A percentile compares a stretch with the other conserved stretches of the same genome.
phyloP scores from a whole-genome alignment of 176 grass and related monocot species.

The Zoysia japonica region DNA sequence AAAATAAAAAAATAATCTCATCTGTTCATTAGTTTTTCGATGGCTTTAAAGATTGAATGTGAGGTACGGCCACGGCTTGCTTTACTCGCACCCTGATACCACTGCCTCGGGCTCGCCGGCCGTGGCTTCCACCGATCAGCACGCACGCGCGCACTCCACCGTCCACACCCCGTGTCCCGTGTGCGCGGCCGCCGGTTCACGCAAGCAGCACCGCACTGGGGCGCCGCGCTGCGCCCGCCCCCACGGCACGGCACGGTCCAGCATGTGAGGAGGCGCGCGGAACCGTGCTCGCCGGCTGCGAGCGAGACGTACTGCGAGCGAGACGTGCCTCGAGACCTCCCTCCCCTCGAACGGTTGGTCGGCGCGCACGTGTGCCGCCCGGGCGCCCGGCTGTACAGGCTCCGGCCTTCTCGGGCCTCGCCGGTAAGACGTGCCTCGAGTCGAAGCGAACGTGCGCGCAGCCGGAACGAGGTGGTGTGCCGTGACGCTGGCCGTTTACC shows the following conservation, averaged over 20 bases:
- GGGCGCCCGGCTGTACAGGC: too few species aligned
- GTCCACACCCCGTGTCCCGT: too few species aligned
- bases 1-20: too few species aligned
- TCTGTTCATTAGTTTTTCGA: too few species aligned
- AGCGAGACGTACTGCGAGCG: too few species aligned
- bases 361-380: too few species aligned
- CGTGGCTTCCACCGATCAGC: too few species aligned
- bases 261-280: not conserved
- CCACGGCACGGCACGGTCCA: not conserved
- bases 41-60: too few species aligned
- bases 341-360: not conserved
- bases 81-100: too few species aligned
- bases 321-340: not conserved
- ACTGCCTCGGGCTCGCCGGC: too few species aligned
- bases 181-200: not conserved
- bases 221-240: not conserved
- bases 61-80: too few species aligned
- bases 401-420: not conserved
- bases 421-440: not conserved
- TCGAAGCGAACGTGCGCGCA: not conserved
- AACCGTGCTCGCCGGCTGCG: not conserved
- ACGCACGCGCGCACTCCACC: too few species aligned
- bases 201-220: not conserved
- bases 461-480: not conserved
- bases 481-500: constrained; percentile 40